Evolutionary conservation across 1,284 basidiomycete genomes (phyloP).

Genomic region (Cryptococcus jaspeensis): DNA sequence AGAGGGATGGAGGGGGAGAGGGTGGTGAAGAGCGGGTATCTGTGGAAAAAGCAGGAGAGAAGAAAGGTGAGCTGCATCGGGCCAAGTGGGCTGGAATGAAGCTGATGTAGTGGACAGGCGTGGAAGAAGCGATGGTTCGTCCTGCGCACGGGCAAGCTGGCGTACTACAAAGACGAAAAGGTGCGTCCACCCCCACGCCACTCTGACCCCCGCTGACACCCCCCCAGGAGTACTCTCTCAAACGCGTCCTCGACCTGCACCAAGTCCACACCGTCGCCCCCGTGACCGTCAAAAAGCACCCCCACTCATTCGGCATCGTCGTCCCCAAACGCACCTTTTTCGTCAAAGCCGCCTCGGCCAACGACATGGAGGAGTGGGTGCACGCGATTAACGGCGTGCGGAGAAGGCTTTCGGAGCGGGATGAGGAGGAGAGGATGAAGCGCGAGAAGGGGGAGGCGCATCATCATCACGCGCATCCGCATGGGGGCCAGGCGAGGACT

Average conservation of each 20-base stretch:
- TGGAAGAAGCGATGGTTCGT: slow-evolving; percentile 99
- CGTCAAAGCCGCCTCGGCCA: slow-evolving; percentile 70
- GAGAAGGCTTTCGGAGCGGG: slow-evolving; percentile 58
- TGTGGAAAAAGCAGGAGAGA: slow-evolving; percentile 94
- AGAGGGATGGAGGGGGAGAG: slow-evolving; percentile 67
- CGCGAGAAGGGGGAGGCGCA: slow-evolving; percentile 13
- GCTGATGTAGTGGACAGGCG: slow-evolving; percentile 57
- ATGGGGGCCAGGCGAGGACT: slow-evolving; percentile 8
- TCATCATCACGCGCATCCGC: slow-evolving; percentile 3
- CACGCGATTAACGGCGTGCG: slow-evolving; percentile 74
- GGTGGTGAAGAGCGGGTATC: slow-evolving; percentile 84
- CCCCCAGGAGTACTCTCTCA: slow-evolving; percentile 80
- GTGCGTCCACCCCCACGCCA: slow-evolving; percentile 42
- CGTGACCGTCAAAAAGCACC: slow-evolving; percentile 84
- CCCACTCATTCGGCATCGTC: slow-evolving; percentile 88
- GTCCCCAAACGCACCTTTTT: slow-evolving; percentile 91
- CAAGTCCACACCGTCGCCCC: slow-evolving; percentile 89
- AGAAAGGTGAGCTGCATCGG: slow-evolving; percentile 68
- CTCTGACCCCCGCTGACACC: slow-evolving; percentile 62
- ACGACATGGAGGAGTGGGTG: slow-evolving; percentile 83
- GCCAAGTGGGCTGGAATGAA: not conserved
- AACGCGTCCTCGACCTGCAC: slow-evolving; percentile 80
- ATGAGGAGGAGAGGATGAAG: slow-evolving; percentile 33
- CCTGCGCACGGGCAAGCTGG: slow-evolving; percentile 81
- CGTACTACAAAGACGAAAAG: slow-evolving; percentile 91